phyloP scores from a whole-genome alignment of 768 basidiomycete species.

The Thelephora ganbajun region DNA sequence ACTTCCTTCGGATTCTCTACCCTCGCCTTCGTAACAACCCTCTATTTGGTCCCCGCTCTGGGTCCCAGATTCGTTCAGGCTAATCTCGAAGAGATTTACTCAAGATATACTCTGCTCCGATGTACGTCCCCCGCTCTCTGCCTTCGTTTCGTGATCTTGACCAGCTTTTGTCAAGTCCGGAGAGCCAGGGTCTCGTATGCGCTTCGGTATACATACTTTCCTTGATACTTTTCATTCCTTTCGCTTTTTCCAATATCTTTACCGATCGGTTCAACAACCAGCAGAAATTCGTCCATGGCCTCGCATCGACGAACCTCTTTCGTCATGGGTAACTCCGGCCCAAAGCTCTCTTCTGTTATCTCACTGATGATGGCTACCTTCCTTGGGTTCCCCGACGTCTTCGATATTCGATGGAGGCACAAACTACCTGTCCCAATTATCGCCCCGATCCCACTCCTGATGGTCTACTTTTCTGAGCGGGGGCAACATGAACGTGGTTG shows the following conservation, averaged over 20 bases:
- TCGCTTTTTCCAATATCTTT: constrained; percentile 55
- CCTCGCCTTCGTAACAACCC: constrained; percentile 63
- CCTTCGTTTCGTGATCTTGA: too few relatives aligned
- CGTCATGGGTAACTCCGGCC: constrained; percentile 38
- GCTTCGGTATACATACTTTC: constrained; percentile 80
- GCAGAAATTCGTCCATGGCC: constrained; percentile 38
- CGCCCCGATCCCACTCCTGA: constrained; percentile 84
- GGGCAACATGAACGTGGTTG: constrained; percentile 90
- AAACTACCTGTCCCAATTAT: constrained; percentile 96
- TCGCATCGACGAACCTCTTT: constrained; percentile 58
- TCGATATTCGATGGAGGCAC: constrained; percentile 97
- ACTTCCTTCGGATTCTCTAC: constrained; percentile 74
- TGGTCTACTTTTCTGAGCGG: constrained; percentile 92
- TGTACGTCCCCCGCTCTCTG: constrained; percentile 28
- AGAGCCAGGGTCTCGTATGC: constrained; percentile 85
- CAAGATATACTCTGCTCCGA: constrained; percentile 61
- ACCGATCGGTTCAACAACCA: constrained; percentile 38
- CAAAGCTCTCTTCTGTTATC: constrained; percentile 79
- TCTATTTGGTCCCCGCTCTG: constrained; percentile 73
- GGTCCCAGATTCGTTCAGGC: constrained; percentile 71
- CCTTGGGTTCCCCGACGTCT: constrained; percentile 91
- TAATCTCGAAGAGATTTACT: constrained; percentile 73
- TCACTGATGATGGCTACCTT: constrained; percentile 86
- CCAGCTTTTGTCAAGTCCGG: constrained; percentile 44
- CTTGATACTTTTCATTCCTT: constrained; percentile 87